Base-by-base conservation (phyloP, 805 yeast species). In the Cyberlindnera meyerae region DNA sequence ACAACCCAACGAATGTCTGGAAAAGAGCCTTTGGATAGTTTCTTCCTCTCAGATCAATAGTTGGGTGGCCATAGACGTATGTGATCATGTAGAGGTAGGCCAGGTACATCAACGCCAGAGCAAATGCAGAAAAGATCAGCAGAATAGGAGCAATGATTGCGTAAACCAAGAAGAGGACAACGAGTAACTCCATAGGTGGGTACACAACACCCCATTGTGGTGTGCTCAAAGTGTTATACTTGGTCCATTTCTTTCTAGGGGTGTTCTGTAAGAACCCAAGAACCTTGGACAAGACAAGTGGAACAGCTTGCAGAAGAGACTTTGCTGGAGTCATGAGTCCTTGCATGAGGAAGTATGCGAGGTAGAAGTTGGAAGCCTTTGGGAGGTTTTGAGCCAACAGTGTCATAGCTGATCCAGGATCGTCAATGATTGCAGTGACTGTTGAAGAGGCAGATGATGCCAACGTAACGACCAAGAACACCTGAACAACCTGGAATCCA, bases 401-500 rank as follows among this genome's bases (percentile, higher is more conserved):
- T 8, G 69, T 60, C 82, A 87, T 74, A n/a, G 94, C 96, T 17
- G 65, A 51, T 2, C 66, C 40, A 17, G 97, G 96, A 31, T 81
- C 63, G 4, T 67, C 48, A 16, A 83, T 70, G 49, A 89, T 79
- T 14, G 76, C 67, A n/a, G 81, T 68, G 8, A 83, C 84, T 4
- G 87, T 75, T 7, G 94, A 78, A 4, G 83, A 61, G 12, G 96
- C 77, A 33, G 96, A 75, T 13, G 97, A 87, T 8, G 96, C 71
- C 37, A 83, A 56, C 4, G 97, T 87, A 28, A 82, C 71, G 33
- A 89, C 94, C 40, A 93, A 60, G 62, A 90, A 93, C 11, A 83
- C 89, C 61, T 90, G 88, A 42, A 90, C 77, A 32, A 88, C 90
- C 66, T 85, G 88, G 75, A 90, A 90, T 1, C 84, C 96, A 63